Base-by-base conservation (phyloP, 2,329 filamentous ascomycete genomes). In the Aspergillus bombycis region DNA sequence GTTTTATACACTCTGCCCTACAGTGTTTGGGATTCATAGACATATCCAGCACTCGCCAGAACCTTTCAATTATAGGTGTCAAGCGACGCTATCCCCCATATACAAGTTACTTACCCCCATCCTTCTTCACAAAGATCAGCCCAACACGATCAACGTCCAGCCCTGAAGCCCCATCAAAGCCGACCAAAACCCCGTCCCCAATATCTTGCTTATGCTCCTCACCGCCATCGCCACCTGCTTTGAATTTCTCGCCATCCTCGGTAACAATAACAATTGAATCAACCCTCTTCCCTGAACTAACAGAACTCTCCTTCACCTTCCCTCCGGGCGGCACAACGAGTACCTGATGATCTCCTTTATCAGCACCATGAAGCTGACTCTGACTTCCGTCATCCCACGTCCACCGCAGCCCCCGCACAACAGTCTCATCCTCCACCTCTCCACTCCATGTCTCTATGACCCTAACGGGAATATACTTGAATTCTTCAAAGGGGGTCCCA, bases 161-260 rank as follows among this genome's bases (percentile, higher is more conserved):
- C 26, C 52, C 52, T 2, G 52, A 54, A 14, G 19, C 52, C 1
- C 52, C 52, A 14, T 21, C 9, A 26, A 54, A 54, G 1, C 52
- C 52, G 6, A 54, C 30, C 52, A 54, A 23, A 14, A 36, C 21
- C n/a, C 52, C 52, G 14, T 12, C 32, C 4, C 52, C 52, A 23
- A 54, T n/a, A 54, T 54, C 52, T n/a, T 54, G 52, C 32, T 54
- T 54, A 12, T 54, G 52, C 52, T 36, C n/a, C 10, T 54, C 9
- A 19, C 52, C 52, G 4, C 30, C 52, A 36, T 54, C 19, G 1
- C 52, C 52, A 21, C 52, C 52, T 5, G 32, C 52, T 32, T 36
- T 36, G n/a, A 54, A 54, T n/a, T 38, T 36, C 19, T 54, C 16
- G 9, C 52, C 52, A 36, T 54, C 32, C 5, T 23, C n/a, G 4